A percentile compares a stretch with the other conserved stretches of the same genome.
phyloP scores from a whole-genome alignment of 2,329 filamentous ascomycete species.

The Trichophyton mentagrophytes region DNA sequence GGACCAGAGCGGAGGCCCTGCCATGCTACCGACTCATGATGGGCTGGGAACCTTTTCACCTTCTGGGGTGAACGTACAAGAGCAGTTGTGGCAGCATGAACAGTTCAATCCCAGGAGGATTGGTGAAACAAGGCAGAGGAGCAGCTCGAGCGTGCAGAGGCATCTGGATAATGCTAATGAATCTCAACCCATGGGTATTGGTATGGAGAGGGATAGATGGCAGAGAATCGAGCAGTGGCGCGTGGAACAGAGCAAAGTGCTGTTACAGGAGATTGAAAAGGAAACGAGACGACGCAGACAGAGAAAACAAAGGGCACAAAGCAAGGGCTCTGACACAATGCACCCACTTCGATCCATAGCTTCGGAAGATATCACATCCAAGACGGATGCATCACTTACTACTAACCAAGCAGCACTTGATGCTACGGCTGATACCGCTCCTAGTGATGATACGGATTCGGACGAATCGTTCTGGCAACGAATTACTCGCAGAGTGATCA shows the following conservation, averaged over 20 bases:
- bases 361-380: background rate
- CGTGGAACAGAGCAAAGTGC: conserved; percentile 71
- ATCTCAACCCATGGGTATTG: conserved; percentile 37
- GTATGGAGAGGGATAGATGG: conserved; percentile 59
- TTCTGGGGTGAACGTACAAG: conserved; percentile 53
- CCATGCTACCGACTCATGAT: conserved; percentile 82
- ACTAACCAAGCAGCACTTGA: background rate
- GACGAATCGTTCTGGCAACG: conserved; percentile 63
- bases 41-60: conserved; percentile 73
- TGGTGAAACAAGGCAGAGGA: conserved; percentile 32
- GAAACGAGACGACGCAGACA: conserved; percentile 59
- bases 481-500: conserved; percentile 74
- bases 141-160: conserved; percentile 46
- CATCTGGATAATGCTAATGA: conserved; percentile 45
- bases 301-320: conserved; percentile 19
- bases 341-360: conserved; percentile 1
- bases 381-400: background rate
- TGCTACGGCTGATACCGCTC: background rate
- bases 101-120: conserved; percentile 62
- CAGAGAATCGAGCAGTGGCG: conserved; percentile 85
- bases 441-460: conserved; percentile 28
- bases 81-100: conserved; percentile 83
- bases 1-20: conserved; percentile 42
- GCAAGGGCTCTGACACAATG: background rate
- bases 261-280: conserved; percentile 78